Evolutionary conservation across 768 basidiomycete species (phyloP), one percentile per base, ranked within the genome.

Genomic region (Boletus vinaceobasis): DNA sequence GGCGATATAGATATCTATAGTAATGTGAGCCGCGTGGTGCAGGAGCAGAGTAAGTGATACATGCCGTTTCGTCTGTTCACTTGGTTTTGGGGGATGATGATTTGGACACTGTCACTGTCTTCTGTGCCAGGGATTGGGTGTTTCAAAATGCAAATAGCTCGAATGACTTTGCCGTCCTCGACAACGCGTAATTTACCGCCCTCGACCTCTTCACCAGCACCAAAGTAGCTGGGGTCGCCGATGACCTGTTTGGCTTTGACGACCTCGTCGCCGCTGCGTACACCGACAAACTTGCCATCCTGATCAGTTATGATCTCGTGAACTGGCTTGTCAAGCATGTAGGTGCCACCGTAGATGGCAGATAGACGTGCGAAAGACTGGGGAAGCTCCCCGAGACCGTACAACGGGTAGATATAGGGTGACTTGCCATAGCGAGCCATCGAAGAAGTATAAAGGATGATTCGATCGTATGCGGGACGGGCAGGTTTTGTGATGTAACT

Each of bases 401-500:
- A 99, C 37, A 98, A 81, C 15, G 97, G 97, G 77, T 99, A 99
- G 68, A 99, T 97, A 79, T 99, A 99, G 1, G 97, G 97, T 13
- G 97, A 98, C 74, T 99, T 98, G 64, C 96, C 97, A 73, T 96
- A 99, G 48, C 96, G 89, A 17, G 96, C 93, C 94, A 99, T 98
- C 19, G 97, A 98, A 11, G 90, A 88, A 29, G 95, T 98, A 78
- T 99, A 99, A 52, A 98, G 84, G 60, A 98, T 81, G 71, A 98
- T 98, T 58, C 97, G 92, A 65, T 97, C 86, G 70, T 96, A 95
- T 7, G 96, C 77, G 38, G 86, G 83, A 43, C 95, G 88, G 11
- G 96, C 97, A 48, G 92, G 82, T 72, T 96, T 90, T 64, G 81
- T 88, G 73, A 93, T 89, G 75, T 99, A 98, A 73, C 95, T 98